These are phyloP conservation scores for Delphinella strobiligena DNA, from an alignment of 2,329 filamentous ascomycete genomes.

Conservation along the genomic window DNA sequence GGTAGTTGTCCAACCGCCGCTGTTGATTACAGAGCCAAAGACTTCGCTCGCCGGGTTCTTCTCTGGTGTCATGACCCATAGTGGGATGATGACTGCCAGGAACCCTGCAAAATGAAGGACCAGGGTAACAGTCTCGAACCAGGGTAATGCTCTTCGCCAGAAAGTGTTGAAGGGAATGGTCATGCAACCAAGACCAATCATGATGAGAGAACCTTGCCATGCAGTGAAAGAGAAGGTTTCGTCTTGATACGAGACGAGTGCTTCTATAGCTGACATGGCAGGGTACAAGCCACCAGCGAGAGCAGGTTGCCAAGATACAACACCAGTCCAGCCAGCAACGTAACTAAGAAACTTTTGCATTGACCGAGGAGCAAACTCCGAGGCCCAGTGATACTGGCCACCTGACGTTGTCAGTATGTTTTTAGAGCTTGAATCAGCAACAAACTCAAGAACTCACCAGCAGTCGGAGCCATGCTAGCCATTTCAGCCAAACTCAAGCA, in stretches of 20 bases:
- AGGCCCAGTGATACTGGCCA: conserved; percentile 9
- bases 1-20: conserved; percentile 25
- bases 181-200: conserved; percentile 4
- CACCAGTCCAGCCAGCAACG: conserved; percentile 7
- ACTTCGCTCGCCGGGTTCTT: conserved; percentile 17
- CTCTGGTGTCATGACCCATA: conserved; percentile 16
- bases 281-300: conserved; percentile 4
- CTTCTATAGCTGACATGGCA: conserved; percentile 5
- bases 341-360: conserved; percentile 6
- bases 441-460: conserved; percentile 12
- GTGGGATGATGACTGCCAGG: conserved; percentile 16
- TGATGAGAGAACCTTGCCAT: conserved; percentile 5
- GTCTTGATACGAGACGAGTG: conserved; percentile 1
- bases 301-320: conserved; percentile 6
- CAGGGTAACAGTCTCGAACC: conserved; percentile 25
- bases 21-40: conserved; percentile 25
- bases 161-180: conserved; percentile 7
- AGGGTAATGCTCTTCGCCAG: conserved; percentile 1
- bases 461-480: conserved; percentile 25
- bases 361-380: conserved; percentile 6
- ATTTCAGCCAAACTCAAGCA: conserved; percentile 22
- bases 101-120: conserved; percentile 28
- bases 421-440: neutral
- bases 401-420: conserved; percentile 7
- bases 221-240: conserved; percentile 1